Percentiles rank a stretch among this genome's conserved stretches.
Conservation (phyloP, 1,284 basidiomycete genomes). For the Leccinum subrobustum region DNA sequence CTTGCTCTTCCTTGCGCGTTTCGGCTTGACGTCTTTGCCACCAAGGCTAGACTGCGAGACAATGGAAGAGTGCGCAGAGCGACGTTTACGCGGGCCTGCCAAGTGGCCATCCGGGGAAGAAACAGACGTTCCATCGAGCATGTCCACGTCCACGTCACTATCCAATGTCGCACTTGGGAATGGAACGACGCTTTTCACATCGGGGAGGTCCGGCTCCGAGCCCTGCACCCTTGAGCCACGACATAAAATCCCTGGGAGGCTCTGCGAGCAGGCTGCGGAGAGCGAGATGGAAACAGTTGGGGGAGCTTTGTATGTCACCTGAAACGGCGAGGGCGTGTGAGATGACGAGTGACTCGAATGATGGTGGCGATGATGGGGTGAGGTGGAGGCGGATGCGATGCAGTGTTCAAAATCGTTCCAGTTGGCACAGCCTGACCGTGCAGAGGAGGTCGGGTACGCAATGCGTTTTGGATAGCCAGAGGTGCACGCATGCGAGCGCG, state of each 20-base stretch:
- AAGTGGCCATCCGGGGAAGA: slow-evolving; percentile 2
- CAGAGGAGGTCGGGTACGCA: slow-evolving; percentile 20
- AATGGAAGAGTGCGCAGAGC: slow-evolving; percentile 29
- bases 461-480: slow-evolving; percentile 12
- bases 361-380: slow-evolving; percentile 10
- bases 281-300: slow-evolving; percentile 33
- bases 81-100: slow-evolving; percentile 29
- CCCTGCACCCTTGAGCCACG: slow-evolving; percentile 7
- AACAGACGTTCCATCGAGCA: slow-evolving; percentile 29
- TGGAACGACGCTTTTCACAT: slow-evolving; percentile 33
- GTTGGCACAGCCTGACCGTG: slow-evolving; percentile 12
- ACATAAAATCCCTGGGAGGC: not conserved
- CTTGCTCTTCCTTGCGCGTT: slow-evolving; percentile 37
- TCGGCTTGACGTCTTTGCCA: slow-evolving; percentile 20
- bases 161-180: slow-evolving; percentile 24
- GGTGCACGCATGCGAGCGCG: slow-evolving; percentile 4
- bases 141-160: slow-evolving; percentile 28
- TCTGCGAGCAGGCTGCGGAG: slow-evolving; percentile 31
- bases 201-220: slow-evolving; percentile 27
- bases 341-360: not conserved
- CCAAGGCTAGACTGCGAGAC: slow-evolving; percentile 13
- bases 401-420: slow-evolving; percentile 8
- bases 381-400: not conserved
- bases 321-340: slow-evolving; percentile 19
- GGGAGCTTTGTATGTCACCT: slow-evolving; percentile 27